Conservation (phyloP, 345 rosid species). For the Sonneratia caseolaris region DNA sequence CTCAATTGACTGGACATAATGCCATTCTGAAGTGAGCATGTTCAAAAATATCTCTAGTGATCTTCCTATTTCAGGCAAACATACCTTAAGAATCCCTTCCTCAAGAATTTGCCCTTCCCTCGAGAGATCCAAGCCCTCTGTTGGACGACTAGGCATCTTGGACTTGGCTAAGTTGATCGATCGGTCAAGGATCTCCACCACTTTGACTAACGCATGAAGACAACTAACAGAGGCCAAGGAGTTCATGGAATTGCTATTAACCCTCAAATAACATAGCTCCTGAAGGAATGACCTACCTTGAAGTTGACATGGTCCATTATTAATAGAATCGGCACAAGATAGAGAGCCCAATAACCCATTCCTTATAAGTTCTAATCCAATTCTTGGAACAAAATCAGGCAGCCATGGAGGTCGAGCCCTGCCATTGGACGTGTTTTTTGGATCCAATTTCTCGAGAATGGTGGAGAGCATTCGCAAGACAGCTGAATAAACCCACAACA, state of each 20-base stretch:
- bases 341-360: conserved; percentile 42
- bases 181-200: conserved; percentile 35
- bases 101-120: conserved; percentile 53
- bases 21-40: conserved; percentile 46
- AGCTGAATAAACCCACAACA: conserved; percentile 65
- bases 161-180: conserved; percentile 54
- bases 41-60: conserved; percentile 37
- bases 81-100: conserved; percentile 46
- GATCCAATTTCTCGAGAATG: conserved; percentile 56
- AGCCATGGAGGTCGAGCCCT: conserved; percentile 46
- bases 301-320: conserved; percentile 23
- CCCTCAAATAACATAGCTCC: conserved; percentile 50
- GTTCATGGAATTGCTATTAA: conserved; percentile 30
- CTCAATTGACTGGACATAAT: conserved; percentile 55
- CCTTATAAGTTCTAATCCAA: conserved; percentile 66
- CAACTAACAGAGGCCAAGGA: conserved; percentile 66
- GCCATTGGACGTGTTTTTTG: conserved; percentile 27
- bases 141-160: conserved; percentile 15
- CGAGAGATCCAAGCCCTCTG: conserved; percentile 26
- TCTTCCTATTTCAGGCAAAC: conserved; percentile 37
- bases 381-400: conserved; percentile 79
- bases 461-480: conserved; percentile 53
- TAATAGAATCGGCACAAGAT: conserved; percentile 5
- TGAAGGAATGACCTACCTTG: conserved; percentile 35
- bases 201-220: conserved; percentile 48